These are phyloP conservation scores for Sclerotinia sclerotiorum DNA, from an alignment of 2,329 filamentous ascomycete genomes.

Conservation along the genomic window DNA sequence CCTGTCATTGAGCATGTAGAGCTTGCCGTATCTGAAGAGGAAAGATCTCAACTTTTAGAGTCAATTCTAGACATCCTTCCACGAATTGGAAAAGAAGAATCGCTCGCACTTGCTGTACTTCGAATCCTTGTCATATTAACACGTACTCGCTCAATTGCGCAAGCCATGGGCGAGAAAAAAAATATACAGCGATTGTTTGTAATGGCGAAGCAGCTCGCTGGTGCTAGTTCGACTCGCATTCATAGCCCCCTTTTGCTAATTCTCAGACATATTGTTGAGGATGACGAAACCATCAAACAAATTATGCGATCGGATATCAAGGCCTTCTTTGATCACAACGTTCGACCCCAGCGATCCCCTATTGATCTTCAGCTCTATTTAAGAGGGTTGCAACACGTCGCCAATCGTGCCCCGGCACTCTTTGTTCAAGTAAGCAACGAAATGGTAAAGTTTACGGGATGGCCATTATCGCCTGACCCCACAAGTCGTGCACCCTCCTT, in stretches of 20 bases:
- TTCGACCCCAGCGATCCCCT: conserved; percentile 52
- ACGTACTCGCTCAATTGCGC: conserved; percentile 71
- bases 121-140: conserved; percentile 87
- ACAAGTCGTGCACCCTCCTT: conserved; percentile 47
- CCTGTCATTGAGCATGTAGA: conserved; percentile 61
- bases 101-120: conserved; percentile 77
- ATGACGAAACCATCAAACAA: conserved; percentile 85
- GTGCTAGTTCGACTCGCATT: conserved; percentile 73
- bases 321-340: conserved; percentile 63
- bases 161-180: conserved; percentile 77
- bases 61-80: conserved; percentile 81
- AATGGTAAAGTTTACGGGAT: conserved; percentile 71
- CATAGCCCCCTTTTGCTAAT: conserved; percentile 68
- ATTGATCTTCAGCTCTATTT: conserved; percentile 73
- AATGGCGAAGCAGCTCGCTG: conserved; percentile 90
- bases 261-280: conserved; percentile 89
- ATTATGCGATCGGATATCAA: conserved; percentile 90
- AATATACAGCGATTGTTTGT: conserved; percentile 89
- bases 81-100: conserved; percentile 82
- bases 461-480: conserved; percentile 44
- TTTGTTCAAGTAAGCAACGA: conserved; percentile 90
- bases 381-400: conserved; percentile 74
- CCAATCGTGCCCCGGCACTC: conserved; percentile 76
- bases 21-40: conserved; percentile 60
- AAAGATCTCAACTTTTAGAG: conserved; percentile 71